phyloP scores from a whole-genome alignment of 192 early-diverging fungal genomes.

The Entophlyctis luteolus region DNA sequence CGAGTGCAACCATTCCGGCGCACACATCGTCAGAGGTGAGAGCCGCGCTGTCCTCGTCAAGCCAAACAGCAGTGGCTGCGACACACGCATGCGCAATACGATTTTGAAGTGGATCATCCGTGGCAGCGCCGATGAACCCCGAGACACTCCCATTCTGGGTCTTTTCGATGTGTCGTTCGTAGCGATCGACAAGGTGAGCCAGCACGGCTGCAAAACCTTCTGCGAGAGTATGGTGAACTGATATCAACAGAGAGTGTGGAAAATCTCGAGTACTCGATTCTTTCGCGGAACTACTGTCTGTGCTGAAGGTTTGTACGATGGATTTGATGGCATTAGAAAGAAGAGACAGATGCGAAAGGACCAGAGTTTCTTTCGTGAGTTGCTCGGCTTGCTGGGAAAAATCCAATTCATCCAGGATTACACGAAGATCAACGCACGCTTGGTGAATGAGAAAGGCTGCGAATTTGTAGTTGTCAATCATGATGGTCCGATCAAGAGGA shows the following conservation, averaged over 20 bases:
- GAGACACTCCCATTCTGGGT: not conserved
- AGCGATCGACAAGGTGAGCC: slow-evolving; percentile 9
- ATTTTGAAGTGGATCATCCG: not conserved
- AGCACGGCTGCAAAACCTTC: slow-evolving; percentile 13
- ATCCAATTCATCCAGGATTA: not conserved
- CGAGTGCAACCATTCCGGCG: slow-evolving; percentile 4
- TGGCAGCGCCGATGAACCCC: not conserved
- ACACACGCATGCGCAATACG: not conserved
- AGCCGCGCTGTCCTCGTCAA: slow-evolving; percentile 7
- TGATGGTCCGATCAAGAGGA: not conserved
- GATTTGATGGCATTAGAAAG: slow-evolving; percentile 10
- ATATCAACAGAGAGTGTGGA: not conserved
- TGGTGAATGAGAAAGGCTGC: slow-evolving; percentile 4
- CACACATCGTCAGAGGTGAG: not conserved
- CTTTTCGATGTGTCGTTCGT: not conserved
- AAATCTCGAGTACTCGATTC: not conserved
- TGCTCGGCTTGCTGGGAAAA: not conserved
- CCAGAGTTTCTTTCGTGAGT: not conserved
- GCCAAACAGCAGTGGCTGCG: not conserved
- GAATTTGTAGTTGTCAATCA: slow-evolving; percentile 5
- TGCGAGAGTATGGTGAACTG: slow-evolving; percentile 15
- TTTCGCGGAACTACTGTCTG: not conserved
- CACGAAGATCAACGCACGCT: slow-evolving; percentile 19
- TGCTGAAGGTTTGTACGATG: not conserved
- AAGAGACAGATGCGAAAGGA: not conserved